Percentiles rank a stretch among this genome's conserved stretches.
Evolutionary conservation across 176 grass and related monocot species (phyloP).

Genomic region (Themeda triandra): DNA sequence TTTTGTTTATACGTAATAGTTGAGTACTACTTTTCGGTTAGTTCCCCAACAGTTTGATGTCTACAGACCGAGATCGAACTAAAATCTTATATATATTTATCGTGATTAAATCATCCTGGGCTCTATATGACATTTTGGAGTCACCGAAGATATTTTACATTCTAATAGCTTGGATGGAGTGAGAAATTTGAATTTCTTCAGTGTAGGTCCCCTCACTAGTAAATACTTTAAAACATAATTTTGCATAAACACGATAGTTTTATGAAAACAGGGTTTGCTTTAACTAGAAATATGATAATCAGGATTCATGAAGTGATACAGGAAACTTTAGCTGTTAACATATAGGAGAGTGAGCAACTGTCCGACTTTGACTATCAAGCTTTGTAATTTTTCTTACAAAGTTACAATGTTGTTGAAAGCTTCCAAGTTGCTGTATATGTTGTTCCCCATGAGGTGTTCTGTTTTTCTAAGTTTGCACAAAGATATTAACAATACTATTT

Average conservation of each 20-base stretch:
- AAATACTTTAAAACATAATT: not conserved
- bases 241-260: not conserved
- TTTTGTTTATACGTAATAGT: not conserved
- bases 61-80: not conserved
- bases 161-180: not conserved
- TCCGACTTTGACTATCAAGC: too few relatives aligned
- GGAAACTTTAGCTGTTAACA: not conserved
- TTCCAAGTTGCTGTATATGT: too few relatives aligned
- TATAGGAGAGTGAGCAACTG: not conserved
- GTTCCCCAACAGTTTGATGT: not conserved
- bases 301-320: not conserved
- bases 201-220: not conserved
- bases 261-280: not conserved
- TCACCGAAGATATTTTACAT: not conserved
- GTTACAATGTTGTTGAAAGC: too few relatives aligned
- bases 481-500: conserved; percentile 3
- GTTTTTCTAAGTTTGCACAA: too few relatives aligned
- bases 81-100: not conserved
- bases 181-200: not conserved
- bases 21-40: not conserved
- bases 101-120: not conserved
- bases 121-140: not conserved
- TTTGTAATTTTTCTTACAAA: too few relatives aligned
- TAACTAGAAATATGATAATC: not conserved
- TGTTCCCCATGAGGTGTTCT: too few relatives aligned